Base-by-base conservation (phyloP, 768 basidiomycete species). In the Suillus clintonianus region DNA sequence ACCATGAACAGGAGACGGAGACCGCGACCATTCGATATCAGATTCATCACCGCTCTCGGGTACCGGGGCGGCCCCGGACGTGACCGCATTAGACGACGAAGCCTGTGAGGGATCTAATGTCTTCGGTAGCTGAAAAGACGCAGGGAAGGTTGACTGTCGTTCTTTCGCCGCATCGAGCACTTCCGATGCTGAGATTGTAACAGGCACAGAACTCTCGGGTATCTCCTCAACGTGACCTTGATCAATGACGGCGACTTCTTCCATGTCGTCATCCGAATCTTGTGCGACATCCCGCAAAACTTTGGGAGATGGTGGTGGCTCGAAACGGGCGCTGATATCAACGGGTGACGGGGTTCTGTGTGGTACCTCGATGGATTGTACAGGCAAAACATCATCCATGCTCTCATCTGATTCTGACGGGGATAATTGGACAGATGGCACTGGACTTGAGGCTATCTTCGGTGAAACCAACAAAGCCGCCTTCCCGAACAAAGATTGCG, bases 181-280 rank as follows among this genome's bases (percentile, higher is more conserved):
- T 64, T 65, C 74, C 56, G 60, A 56, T 56, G 68, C 66, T 57
- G 39, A 42, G 39, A 42, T 17, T 32, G 15, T 36, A 36, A 56
- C 62, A 51, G 51, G 55, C 41, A 51, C 56, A n/a, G 48, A 9
- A 48, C 43, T 17, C n/a, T 42, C 54, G 4, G 27, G 10, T 27
- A 30, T 13, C 10, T 41, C 11, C 19, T 7, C 17, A 30, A 19
- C 56, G 6, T 41, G 39, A 4, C 11, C 17, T 17, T 27, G 17
- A 57, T 39, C 24, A 24, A 19, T 56, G n/a, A 64, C 50, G 6
- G 47, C 37, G 43, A 80, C 65, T 48, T 79, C 79, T 63, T 81
- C 79, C 78, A 81, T 78, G 60, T 81, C 79, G 8, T 77, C 76
- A 60, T 79, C 78, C 9, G 64, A 58, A 45, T 73, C 74, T 9